A percentile compares a stretch with the other conserved stretches of the same genome.
Evolutionary conservation across 2,329 filamentous ascomycete genomes (phyloP).

Genomic region (Metarhizium sp.): DNA sequence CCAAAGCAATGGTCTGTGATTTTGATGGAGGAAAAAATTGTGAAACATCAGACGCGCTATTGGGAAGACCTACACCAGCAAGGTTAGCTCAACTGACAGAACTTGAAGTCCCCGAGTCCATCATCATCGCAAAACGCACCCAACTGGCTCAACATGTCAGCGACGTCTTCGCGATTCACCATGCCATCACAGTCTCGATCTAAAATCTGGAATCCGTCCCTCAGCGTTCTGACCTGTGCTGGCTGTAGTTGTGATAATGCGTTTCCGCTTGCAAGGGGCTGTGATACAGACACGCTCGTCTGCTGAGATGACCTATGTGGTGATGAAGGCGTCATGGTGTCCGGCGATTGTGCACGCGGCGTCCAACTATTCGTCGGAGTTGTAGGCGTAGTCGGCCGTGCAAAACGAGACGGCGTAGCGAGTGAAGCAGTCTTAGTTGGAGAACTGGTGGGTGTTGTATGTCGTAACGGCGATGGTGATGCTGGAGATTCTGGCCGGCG

Average conservation of each 20-base stretch:
- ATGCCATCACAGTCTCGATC: constrained; percentile 81
- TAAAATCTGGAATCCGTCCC: constrained; percentile 88
- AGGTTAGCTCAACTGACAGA: neutral
- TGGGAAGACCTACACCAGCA: constrained; percentile 54
- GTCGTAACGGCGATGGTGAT: constrained; percentile 56
- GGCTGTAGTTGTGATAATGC: constrained; percentile 67
- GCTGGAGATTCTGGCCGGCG: constrained; percentile 52
- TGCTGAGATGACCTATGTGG: constrained; percentile 24
- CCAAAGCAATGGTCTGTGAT: constrained; percentile 68
- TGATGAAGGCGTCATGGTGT: constrained; percentile 28
- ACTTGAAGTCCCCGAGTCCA: neutral
- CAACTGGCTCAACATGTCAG: constrained; percentile 78
- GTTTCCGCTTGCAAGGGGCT: constrained; percentile 35
- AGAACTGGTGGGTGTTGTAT: constrained; percentile 55
- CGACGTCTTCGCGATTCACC: constrained; percentile 74
- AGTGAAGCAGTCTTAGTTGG: constrained; percentile 36
- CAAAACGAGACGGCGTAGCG: constrained; percentile 20
- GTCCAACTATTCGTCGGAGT: constrained; percentile 28
- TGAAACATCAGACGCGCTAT: constrained; percentile 60
- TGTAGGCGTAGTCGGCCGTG: constrained; percentile 32
- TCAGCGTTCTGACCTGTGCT: constrained; percentile 74
- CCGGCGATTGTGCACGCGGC: constrained; percentile 21
- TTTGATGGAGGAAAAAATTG: constrained; percentile 72
- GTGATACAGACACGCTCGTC: constrained; percentile 19
- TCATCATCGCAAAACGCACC: constrained; percentile 36